Conservation (phyloP, 2,329 filamentous ascomycete genomes). For the Aspergillus latus region DNA sequence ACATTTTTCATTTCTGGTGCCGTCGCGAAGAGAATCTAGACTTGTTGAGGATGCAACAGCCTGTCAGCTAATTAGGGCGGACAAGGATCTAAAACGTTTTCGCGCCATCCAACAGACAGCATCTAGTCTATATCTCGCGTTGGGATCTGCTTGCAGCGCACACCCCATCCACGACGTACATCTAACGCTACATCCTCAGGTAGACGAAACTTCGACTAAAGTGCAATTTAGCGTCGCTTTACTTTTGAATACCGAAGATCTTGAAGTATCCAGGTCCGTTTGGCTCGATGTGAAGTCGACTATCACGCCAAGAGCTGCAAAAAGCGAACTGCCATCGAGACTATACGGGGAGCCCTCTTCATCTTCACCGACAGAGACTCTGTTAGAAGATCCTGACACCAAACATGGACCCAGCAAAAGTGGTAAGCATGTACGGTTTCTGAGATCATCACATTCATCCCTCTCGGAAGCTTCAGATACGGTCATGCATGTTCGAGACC, state of each 20-base stretch:
- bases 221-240: neutral
- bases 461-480: too few species aligned
- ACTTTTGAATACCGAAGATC: neutral
- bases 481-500: neutral
- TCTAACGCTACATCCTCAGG: neutral
- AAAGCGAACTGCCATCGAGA: neutral
- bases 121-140: neutral
- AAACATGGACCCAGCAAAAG: too few species aligned
- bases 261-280: neutral
- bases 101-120: neutral
- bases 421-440: too few species aligned
- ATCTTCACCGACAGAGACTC: neutral
- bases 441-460: too few species aligned
- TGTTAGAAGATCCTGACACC: neutral
- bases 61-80: neutral
- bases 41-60: neutral
- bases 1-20: neutral
- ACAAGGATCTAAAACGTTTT: neutral
- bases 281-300: neutral
- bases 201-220: neutral
- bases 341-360: neutral
- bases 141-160: neutral
- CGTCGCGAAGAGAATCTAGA: neutral
- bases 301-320: neutral
- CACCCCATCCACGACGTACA: neutral